phyloP scores from a whole-genome alignment of 352 stramenopile species.

The Phytophthora macrochlamydospora region DNA sequence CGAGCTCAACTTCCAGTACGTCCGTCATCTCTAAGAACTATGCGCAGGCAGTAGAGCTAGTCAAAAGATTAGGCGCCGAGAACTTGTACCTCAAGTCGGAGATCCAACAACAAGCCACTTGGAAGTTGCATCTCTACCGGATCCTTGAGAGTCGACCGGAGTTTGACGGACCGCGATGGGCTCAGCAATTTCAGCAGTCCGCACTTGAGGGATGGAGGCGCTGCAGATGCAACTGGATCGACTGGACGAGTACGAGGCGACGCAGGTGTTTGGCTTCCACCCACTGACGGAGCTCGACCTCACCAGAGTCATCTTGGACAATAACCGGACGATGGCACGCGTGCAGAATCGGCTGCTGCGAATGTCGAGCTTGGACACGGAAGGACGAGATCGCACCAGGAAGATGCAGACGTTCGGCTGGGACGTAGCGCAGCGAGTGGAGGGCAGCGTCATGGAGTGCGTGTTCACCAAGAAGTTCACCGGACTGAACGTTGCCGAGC shows the following conservation, averaged over 20 bases:
- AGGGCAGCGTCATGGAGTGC: constrained; percentile 45
- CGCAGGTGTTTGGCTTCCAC: constrained; percentile 43
- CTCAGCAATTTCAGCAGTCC: constrained; percentile 28
- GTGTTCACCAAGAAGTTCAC: constrained; percentile 51
- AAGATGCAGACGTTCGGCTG: constrained; percentile 46
- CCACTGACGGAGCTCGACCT: constrained; percentile 38
- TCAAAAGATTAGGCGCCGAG: constrained; percentile 46
- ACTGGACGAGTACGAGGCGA: constrained; percentile 39
- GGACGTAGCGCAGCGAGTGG: constrained; percentile 40
- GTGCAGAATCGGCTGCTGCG: constrained; percentile 40
- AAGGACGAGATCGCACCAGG: constrained; percentile 4
- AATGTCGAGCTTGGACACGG: constrained; percentile 8
- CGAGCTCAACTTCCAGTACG: constrained; percentile 3
- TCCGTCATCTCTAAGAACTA: constrained; percentile 22
- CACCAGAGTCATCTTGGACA: constrained; percentile 45
- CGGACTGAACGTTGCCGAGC: constrained; percentile 28
- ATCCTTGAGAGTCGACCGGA: constrained; percentile 37
- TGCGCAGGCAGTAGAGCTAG: constrained; percentile 25
- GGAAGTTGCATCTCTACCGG: constrained; percentile 46
- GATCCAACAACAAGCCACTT: constrained; percentile 45
- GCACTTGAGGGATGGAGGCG: constrained; percentile 16
- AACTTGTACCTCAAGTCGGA: constrained; percentile 50
- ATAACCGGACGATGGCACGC: constrained; percentile 31
- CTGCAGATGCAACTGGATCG: constrained; percentile 33
- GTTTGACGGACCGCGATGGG: constrained; percentile 22